Evolutionary conservation across 2,329 filamentous ascomycete species (phyloP).

Genomic region (Colletotrichum higginsianum): DNA sequence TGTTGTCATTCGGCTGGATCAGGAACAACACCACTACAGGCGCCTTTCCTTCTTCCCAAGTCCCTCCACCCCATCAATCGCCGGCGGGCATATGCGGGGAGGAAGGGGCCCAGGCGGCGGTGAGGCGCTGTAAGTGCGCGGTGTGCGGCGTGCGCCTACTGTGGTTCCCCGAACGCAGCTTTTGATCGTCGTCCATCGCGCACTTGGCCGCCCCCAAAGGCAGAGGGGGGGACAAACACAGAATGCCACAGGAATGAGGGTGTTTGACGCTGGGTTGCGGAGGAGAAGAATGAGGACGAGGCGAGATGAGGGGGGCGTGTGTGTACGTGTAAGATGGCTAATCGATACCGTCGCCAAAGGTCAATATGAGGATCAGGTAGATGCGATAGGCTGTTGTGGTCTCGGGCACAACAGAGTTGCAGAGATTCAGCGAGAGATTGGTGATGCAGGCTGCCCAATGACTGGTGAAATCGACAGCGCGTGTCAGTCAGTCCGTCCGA

Average conservation of each 20-base stretch:
- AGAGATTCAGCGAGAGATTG: slow-evolving; percentile 31
- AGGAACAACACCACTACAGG: not conserved
- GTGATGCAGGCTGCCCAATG: slow-evolving; percentile 11
- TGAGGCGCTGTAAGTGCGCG: slow-evolving; percentile 19
- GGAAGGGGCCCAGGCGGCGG: slow-evolving; percentile 10
- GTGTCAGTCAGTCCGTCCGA: not conserved
- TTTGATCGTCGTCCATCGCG: not conserved
- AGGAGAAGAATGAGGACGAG: not conserved
- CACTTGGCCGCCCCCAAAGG: not conserved
- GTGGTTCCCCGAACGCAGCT: slow-evolving; percentile 17
- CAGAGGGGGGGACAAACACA: no score
- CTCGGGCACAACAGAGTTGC: slow-evolving; percentile 22
- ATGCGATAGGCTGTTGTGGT: slow-evolving; percentile 24
- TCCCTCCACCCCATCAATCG: slow-evolving; percentile 6
- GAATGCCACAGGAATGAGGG: not conserved
- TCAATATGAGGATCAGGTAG: slow-evolving; percentile 19
- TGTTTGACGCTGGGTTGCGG: not conserved
- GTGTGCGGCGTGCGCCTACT: not conserved
- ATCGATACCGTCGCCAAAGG: slow-evolving; percentile 6
- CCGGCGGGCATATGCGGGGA: slow-evolving; percentile 19
- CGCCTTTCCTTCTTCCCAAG: not conserved
- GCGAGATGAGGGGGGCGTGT: not conserved
- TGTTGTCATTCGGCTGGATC: not conserved
- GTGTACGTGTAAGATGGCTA: not conserved
- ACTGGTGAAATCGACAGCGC: not conserved